A percentile compares a stretch with the other conserved stretches of the same genome.
Evolutionary conservation across 768 basidiomycete genomes (phyloP).

Genomic region (Tulasnella sp.): DNA sequence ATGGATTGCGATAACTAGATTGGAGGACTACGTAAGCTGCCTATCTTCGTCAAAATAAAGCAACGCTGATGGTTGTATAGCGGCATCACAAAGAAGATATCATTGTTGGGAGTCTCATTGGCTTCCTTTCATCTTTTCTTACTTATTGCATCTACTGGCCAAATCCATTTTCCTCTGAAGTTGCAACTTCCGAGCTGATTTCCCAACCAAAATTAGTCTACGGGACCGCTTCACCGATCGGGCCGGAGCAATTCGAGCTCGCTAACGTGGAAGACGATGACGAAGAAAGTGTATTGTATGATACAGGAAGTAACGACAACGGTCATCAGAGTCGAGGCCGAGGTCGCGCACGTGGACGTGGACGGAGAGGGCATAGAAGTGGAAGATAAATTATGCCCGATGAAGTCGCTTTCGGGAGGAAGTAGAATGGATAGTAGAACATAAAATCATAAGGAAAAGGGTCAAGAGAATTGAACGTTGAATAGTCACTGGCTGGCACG

Average conservation of each 20-base stretch:
- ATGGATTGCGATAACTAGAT: constrained; percentile 47
- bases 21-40: constrained; percentile 52
- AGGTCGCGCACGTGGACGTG: neutral
- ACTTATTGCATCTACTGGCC: constrained; percentile 55
- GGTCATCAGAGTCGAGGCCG: constrained; percentile 2
- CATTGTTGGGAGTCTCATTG: constrained; percentile 48
- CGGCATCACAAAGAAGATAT: constrained; percentile 59
- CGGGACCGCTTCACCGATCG: neutral
- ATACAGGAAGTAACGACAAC: neutral
- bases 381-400: neutral
- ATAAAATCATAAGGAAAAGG: no score
- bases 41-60: constrained; percentile 1
- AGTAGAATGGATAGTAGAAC: no score
- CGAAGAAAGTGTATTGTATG: constrained; percentile 4
- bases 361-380: neutral
- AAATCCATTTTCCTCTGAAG: constrained; percentile 37
- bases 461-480: no score
- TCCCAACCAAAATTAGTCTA: constrained; percentile 10
- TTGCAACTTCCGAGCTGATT: neutral
- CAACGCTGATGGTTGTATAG: constrained; percentile 25
- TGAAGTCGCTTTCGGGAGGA: no score
- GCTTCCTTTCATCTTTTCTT: constrained; percentile 35
- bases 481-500: no score
- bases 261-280: constrained; percentile 31
- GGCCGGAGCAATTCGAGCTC: constrained; percentile 36